Evolutionary conservation across 192 early-diverging fungal genomes (phyloP).

Genomic region (Rhizoclosmatium sp.): DNA sequence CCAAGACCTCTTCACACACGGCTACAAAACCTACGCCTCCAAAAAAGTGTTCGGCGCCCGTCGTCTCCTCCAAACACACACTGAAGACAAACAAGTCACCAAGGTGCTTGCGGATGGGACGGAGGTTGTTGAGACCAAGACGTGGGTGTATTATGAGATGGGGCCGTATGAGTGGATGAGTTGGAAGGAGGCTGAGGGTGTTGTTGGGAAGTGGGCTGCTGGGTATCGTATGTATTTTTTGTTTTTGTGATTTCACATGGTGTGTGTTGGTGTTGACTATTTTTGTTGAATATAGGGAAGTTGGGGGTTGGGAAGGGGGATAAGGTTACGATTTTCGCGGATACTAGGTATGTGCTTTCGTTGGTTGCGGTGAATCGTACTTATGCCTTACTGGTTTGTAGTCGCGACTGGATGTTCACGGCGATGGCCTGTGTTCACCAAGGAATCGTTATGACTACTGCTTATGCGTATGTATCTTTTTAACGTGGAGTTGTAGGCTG

Average conservation of each 20-base stretch:
- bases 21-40: not conserved
- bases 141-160: slow-evolving; percentile 53
- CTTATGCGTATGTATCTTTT: slow-evolving; percentile 40
- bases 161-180: slow-evolving; percentile 32
- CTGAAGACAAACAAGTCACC: slow-evolving; percentile 78
- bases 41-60: slow-evolving; percentile 12
- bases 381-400: not conserved
- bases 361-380: not conserved
- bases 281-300: slow-evolving; percentile 59
- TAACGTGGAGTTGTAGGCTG: not conserved
- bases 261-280: slow-evolving; percentile 58
- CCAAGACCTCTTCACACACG: slow-evolving; percentile 17
- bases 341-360: slow-evolving; percentile 35
- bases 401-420: slow-evolving; percentile 69
- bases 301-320: slow-evolving; percentile 52
- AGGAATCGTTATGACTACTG: slow-evolving; percentile 78
- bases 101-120: slow-evolving; percentile 58
- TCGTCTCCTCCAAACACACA: slow-evolving; percentile 37
- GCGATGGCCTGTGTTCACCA: slow-evolving; percentile 74
- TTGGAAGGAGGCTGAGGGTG: slow-evolving; percentile 49
- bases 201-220: not conserved
- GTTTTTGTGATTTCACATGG: slow-evolving; percentile 77
- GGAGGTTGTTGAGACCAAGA: slow-evolving; percentile 73
- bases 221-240: slow-evolving; percentile 50
- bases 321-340: slow-evolving; percentile 57